A percentile compares a stretch with the other conserved stretches of the same genome.
Evolutionary conservation across 2,329 filamentous ascomycete genomes (phyloP).

Genomic region (Stromatinia cepivora): DNA sequence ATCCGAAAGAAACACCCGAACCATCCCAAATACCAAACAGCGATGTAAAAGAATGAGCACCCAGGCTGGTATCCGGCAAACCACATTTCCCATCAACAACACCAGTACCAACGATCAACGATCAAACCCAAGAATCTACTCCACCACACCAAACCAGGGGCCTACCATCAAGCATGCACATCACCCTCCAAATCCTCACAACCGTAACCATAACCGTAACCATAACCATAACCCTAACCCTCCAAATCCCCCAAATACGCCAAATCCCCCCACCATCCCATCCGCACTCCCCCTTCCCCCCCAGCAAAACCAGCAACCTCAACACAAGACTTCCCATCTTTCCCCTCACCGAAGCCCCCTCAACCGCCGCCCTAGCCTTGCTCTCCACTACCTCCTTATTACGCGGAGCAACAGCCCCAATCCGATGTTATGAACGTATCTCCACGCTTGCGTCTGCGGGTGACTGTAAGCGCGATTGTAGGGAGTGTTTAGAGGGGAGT

Average conservation of each 20-base stretch:
- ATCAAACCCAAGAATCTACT: not conserved
- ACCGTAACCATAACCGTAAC: not conserved
- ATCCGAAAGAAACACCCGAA: not conserved
- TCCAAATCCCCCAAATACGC: too few species aligned
- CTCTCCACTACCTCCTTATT: not conserved
- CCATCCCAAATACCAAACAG: not conserved
- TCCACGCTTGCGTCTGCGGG: not conserved
- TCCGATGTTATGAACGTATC: not conserved
- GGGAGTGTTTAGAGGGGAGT: not conserved
- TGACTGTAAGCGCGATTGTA: not conserved
- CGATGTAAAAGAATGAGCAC: not conserved
- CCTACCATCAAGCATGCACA: not conserved
- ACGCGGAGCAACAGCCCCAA: constrained; percentile 2
- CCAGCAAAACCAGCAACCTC: not conserved
- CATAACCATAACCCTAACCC: too few species aligned
- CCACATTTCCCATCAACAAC: not conserved
- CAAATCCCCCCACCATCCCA: not conserved
- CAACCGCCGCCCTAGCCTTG: not conserved
- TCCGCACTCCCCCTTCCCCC: not conserved
- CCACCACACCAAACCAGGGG: not conserved
- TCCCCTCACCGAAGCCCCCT: not conserved
- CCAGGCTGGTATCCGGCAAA: not conserved
- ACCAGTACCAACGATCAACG: too few species aligned
- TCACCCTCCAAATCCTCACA: not conserved
- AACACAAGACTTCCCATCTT: not conserved